Evolutionary conservation across 2,329 filamentous ascomycete species (phyloP).

Genomic region (Fusarium phyllophilum): DNA sequence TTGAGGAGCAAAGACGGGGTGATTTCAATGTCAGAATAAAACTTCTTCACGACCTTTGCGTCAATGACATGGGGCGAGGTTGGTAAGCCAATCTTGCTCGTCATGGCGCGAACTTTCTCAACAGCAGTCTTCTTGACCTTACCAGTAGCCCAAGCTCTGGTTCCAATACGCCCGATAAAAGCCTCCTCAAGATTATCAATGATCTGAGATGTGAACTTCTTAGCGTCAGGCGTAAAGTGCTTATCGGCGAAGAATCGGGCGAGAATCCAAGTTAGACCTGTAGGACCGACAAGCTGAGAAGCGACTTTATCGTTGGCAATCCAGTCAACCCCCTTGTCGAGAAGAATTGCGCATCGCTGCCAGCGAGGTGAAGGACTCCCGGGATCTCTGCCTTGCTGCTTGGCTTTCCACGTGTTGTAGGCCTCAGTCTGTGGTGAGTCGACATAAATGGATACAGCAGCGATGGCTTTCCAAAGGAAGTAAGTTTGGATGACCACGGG

Average conservation of each 20-base stretch:
- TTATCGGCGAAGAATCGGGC: slow-evolving; percentile 76
- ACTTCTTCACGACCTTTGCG: slow-evolving; percentile 62
- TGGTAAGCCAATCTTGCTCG: slow-evolving; percentile 75
- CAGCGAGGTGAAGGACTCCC: slow-evolving; percentile 8
- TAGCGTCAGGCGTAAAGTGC: slow-evolving; percentile 74
- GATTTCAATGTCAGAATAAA: slow-evolving; percentile 65
- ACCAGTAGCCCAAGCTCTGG: slow-evolving; percentile 72
- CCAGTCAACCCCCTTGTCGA: background rate
- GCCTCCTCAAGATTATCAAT: slow-evolving; percentile 74
- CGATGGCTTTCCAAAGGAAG: slow-evolving; percentile 71
- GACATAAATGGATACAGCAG: slow-evolving; percentile 61
- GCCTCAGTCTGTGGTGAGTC: slow-evolving; percentile 69
- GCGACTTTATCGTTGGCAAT: background rate
- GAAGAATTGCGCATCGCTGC: background rate
- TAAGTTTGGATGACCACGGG: slow-evolving; percentile 69
- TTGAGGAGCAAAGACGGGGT: slow-evolving; percentile 67
- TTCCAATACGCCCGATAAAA: slow-evolving; percentile 68
- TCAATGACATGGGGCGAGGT: slow-evolving; percentile 70
- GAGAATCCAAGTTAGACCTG: slow-evolving; percentile 71
- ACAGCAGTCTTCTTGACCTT: slow-evolving; percentile 68
- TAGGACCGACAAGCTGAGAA: background rate
- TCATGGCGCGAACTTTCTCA: slow-evolving; percentile 72
- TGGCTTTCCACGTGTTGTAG: slow-evolving; percentile 54
- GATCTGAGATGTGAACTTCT: slow-evolving; percentile 73
- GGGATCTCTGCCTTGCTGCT: slow-evolving; percentile 52